Percentiles rank a stretch among this genome's conserved stretches.
Conservation (phyloP, 129 eudicot species). For the Centaurea solstitialis region DNA sequence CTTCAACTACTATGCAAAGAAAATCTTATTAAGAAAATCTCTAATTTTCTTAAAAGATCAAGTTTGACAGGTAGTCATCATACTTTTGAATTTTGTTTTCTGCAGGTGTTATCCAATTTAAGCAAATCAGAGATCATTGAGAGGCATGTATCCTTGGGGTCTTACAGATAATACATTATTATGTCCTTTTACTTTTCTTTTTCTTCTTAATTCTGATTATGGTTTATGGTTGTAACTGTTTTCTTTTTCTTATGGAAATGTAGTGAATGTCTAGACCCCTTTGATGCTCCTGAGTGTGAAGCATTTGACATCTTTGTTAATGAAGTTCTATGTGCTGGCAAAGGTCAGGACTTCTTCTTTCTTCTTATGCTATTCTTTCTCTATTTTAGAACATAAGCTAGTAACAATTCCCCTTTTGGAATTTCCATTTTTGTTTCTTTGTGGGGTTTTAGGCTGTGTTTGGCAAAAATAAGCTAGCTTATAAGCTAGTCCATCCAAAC, state of each 20-base stretch:
- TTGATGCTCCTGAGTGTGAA: conserved; percentile 93
- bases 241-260: conserved; percentile 20
- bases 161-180: neutral
- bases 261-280: conserved; percentile 96
- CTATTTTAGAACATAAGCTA: neutral
- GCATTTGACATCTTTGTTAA: conserved; percentile 92
- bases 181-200: neutral
- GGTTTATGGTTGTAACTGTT: neutral
- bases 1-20: neutral
- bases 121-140: conserved; percentile 89
- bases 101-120: conserved; percentile 70
- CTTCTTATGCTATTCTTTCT: too few species aligned
- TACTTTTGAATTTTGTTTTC: conserved; percentile 6
- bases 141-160: conserved; percentile 41
- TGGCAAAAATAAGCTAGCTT: too few species aligned
- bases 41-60: neutral
- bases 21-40: neutral
- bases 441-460: too few species aligned
- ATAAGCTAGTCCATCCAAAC: too few species aligned
- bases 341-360: conserved; percentile 54
- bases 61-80: neutral
- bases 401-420: neutral
- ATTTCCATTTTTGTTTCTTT: neutral
- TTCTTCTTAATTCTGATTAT: neutral
- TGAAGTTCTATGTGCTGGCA: conserved; percentile 79